phyloP scores from a whole-genome alignment of 164 flowering plant genomes.

The Liquidambar formosana region DNA sequence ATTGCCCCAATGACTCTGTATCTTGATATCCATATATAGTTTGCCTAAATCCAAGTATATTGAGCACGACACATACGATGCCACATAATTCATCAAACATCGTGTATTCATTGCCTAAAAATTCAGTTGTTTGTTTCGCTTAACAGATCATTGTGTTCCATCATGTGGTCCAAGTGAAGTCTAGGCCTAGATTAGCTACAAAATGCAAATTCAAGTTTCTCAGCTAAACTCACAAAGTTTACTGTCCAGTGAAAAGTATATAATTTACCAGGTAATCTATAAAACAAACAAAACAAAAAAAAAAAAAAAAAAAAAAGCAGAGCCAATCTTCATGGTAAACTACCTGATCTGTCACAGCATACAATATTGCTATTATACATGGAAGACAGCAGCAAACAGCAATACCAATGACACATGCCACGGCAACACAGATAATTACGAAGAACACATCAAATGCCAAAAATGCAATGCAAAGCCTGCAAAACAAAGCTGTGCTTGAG shows the following conservation, averaged over 20 bases:
- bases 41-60: background rate
- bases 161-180: background rate
- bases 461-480: conserved; percentile 77
- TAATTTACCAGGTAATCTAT: no score
- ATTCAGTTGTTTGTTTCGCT: background rate
- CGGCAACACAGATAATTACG: conserved; percentile 68
- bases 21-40: no score
- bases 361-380: conserved; percentile 73
- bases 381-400: conserved; percentile 90
- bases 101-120: background rate
- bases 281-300: no score
- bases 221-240: background rate
- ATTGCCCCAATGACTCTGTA: no score
- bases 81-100: background rate
- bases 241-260: no score
- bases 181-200: background rate
- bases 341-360: conserved; percentile 79
- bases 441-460: conserved; percentile 77
- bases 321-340: background rate
- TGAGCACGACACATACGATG: background rate
- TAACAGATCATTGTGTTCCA: background rate
- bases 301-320: background rate
- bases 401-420: conserved; percentile 77
- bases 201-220: background rate
- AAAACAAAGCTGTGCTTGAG: conserved; percentile 17